A percentile compares a stretch with the other conserved stretches of the same genome.
Evolutionary conservation across 495 filamentous ascomycete species (phyloP).

Genomic region (Hypoxylon fuscum): DNA sequence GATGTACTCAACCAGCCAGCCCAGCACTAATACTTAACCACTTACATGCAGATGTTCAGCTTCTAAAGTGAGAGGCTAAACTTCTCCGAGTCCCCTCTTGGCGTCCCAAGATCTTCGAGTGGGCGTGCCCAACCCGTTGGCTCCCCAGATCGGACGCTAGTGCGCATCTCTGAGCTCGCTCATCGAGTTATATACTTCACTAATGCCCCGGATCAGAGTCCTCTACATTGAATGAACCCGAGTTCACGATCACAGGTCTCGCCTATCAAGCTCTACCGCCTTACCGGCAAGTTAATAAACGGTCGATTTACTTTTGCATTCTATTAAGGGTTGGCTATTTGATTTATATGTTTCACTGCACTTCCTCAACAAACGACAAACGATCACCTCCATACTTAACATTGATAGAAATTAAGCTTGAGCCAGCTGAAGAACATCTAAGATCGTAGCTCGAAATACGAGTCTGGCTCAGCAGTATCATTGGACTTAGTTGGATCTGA

Average conservation of each 20-base stretch:
- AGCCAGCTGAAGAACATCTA: not conserved
- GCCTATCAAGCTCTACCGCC: not conserved
- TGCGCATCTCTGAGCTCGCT: conserved; percentile 32
- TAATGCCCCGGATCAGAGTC: conserved; percentile 12
- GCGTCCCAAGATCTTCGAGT: conserved; percentile 36
- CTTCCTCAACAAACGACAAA: not conserved
- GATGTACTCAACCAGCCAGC: conserved; percentile 39
- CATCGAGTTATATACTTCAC: conserved; percentile 39
- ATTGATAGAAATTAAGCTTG: not conserved
- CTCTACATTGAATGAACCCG: not conserved
- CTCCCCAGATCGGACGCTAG: conserved; percentile 39
- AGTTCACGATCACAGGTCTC: conserved; percentile 15
- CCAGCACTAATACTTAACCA: conserved; percentile 38
- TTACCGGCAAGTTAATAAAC: conserved; percentile 10
- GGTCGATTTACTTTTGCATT: conserved; percentile 11
- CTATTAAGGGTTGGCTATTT: conserved; percentile 29
- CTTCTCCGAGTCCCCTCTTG: conserved; percentile 36
- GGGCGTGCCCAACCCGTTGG: conserved; percentile 37
- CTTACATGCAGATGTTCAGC: conserved; percentile 38
- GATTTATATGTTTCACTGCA: conserved; percentile 22
- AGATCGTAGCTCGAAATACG: not conserved
- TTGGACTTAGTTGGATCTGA: conserved; percentile 7
- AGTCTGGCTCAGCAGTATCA: conserved; percentile 6
- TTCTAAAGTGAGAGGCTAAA: conserved; percentile 25
- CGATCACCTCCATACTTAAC: not conserved